phyloP scores from a whole-genome alignment of 768 basidiomycete species.

The Boletus barrowsii region DNA sequence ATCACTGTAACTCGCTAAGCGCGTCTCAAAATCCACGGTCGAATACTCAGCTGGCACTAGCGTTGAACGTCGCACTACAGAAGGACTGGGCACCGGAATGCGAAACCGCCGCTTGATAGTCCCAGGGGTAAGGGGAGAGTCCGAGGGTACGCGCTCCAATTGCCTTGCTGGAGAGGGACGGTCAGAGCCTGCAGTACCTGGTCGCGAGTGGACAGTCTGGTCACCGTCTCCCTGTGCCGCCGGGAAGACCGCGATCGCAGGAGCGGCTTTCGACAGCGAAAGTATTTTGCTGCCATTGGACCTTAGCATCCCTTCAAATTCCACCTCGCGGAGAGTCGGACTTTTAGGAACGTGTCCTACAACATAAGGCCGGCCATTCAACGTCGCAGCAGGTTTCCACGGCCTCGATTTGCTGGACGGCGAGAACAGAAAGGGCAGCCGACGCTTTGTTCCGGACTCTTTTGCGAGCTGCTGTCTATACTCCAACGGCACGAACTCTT shows the following conservation, averaged over 20 bases:
- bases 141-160: conserved; percentile 27
- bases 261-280: conserved; percentile 28
- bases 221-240: conserved; percentile 31
- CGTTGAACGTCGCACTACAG: conserved; percentile 44
- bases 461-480: conserved; percentile 73
- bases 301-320: conserved; percentile 74
- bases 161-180: conserved; percentile 15
- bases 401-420: conserved; percentile 44
- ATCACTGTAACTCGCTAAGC: conserved; percentile 62
- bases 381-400: conserved; percentile 81
- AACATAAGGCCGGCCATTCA: conserved; percentile 76
- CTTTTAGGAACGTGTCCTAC: conserved; percentile 55
- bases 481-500: conserved; percentile 91
- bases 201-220: conserved; percentile 19
- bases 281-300: conserved; percentile 47
- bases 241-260: conserved; percentile 24
- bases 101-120: conserved; percentile 53
- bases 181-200: conserved; percentile 22
- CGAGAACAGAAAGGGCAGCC: conserved; percentile 68
- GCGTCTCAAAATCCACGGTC: conserved; percentile 79
- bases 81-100: conserved; percentile 56
- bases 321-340: conserved; percentile 59
- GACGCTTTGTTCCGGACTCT: conserved; percentile 50
- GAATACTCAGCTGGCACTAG: conserved; percentile 74
- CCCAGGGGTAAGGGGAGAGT: conserved; percentile 27